Base-by-base conservation (phyloP, 805 yeast species). In the Saturnispora sanitii region DNA sequence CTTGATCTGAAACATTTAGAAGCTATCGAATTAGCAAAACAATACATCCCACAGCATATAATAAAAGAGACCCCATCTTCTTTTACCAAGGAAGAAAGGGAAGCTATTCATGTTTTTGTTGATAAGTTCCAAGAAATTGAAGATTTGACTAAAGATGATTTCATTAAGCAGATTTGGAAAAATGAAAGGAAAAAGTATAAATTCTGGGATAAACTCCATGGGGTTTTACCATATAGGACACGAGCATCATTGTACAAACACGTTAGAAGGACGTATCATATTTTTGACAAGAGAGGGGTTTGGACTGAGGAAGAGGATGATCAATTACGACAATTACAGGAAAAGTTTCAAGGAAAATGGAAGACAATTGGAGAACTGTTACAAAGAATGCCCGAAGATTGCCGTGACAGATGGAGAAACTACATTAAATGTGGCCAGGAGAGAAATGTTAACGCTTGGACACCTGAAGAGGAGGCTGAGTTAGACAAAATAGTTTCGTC, bases 371-470 rank as follows among this genome's bases (percentile, higher is more conserved):
- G 96, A 6, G 71, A 71, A 40, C 65, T 67, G 6, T 67, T 90
- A 75, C 85, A 83, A 12, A 69, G 97, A 53, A 90, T 90, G 97
- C 96, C 97, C 0, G 97, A 90, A 55, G 97, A 90, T 62, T 88
- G 96, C 60, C 72, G 97, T 51, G 97, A 90, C 58, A 70, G 97
- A 51, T 90, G 95, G 95, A 71, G 97, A 60, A 90, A 90, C 57
- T 90, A 88, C 56, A 82, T 88, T 47, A 88, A 88, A 59, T 90
- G 96, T 65, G 96, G 96, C 19, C 68, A 67, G 15, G 74, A 74
- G 41, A 68, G 96, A 48, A 75, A 78, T 7, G 71, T 74, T 37
- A 82, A 83, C 57, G 84, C 82, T 56, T 88, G 97, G 97, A 65
- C 80, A 0, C 55, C 59, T 1, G 95, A 85, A 53, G 96, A 88